Evolutionary conservation across 257 asterid species (phyloP).

Genomic region (Scutellaria minor): DNA sequence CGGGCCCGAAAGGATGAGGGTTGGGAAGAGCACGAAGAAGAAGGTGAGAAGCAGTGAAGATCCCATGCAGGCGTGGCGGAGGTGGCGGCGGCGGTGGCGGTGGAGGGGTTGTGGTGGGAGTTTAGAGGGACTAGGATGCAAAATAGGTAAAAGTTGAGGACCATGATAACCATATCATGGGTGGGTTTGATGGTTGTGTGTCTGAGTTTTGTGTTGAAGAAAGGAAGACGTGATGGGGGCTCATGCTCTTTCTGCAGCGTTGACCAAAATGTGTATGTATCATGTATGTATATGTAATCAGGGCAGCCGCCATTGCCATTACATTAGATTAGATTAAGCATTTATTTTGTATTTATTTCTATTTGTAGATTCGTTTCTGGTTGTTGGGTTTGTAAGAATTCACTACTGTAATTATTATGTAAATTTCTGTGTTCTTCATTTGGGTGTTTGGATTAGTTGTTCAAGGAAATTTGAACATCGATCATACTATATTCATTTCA

Average conservation of each 20-base stretch:
- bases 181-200: neutral
- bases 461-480: too few species aligned
- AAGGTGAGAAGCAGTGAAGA: constrained; percentile 14
- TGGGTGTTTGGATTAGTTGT: too few species aligned
- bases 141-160: neutral
- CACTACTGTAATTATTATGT: too few species aligned
- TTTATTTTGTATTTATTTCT: too few species aligned
- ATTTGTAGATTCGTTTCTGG: too few species aligned
- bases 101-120: constrained; percentile 25
- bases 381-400: too few species aligned
- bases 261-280: constrained; percentile 22
- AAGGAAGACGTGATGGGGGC: constrained; percentile 33
- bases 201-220: neutral
- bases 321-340: too few species aligned
- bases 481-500: too few species aligned
- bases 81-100: constrained; percentile 37
- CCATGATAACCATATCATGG: constrained; percentile 18
- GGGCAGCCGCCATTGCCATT: too few species aligned
- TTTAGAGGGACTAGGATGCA: neutral
- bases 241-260: constrained; percentile 23
- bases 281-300: neutral
- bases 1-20: constrained; percentile 39
- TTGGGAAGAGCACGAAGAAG: constrained; percentile 12
- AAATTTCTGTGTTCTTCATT: too few species aligned
- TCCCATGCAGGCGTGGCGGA: constrained; percentile 47